Conservation (phyloP, 805 yeast genomes). For the Lachancea lanzarotensis region DNA sequence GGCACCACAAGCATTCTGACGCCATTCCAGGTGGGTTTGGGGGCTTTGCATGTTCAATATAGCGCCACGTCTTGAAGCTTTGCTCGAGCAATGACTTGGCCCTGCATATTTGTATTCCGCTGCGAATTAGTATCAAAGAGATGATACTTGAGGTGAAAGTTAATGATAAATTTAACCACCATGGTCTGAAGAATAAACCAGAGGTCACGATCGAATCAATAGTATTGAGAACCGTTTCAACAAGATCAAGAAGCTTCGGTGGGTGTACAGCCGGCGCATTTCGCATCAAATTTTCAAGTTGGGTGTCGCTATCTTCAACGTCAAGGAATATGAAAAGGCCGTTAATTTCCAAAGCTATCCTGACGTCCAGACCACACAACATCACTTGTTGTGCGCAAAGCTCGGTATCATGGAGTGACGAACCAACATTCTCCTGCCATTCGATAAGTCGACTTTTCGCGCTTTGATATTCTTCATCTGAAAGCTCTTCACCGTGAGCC, state of each 20-base stretch:
- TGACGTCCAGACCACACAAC: constrained; percentile 19
- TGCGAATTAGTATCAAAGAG: constrained; percentile 38
- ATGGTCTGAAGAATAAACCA: constrained; percentile 37
- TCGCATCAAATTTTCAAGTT: neutral
- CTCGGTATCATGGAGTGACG: neutral
- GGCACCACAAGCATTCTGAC: constrained; percentile 55
- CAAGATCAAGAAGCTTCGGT: constrained; percentile 6
- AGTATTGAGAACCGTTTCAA: constrained; percentile 24
- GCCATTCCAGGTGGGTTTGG: constrained; percentile 40
- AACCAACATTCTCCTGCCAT: constrained; percentile 11
- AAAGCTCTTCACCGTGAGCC: constrained; percentile 17
- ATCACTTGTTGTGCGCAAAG: constrained; percentile 16
- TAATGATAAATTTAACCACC: constrained; percentile 45
- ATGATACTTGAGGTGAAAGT: constrained; percentile 41
- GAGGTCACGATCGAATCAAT: constrained; percentile 27
- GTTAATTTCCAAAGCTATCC: constrained; percentile 19
- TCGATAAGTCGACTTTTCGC: constrained; percentile 11
- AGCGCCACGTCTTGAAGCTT: constrained; percentile 19
- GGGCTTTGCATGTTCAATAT: constrained; percentile 29
- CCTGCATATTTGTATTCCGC: constrained; percentile 31
- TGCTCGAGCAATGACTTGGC: constrained; percentile 11
- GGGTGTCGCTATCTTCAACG: constrained; percentile 9
- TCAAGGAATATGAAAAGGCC: constrained; percentile 18
- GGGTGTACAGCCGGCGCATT: constrained; percentile 13
- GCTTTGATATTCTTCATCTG: constrained; percentile 11